A percentile compares a stretch with the other conserved stretches of the same genome.
Conservation (phyloP, 2,329 filamentous ascomycete species). For the Leptographium galeiforme region DNA sequence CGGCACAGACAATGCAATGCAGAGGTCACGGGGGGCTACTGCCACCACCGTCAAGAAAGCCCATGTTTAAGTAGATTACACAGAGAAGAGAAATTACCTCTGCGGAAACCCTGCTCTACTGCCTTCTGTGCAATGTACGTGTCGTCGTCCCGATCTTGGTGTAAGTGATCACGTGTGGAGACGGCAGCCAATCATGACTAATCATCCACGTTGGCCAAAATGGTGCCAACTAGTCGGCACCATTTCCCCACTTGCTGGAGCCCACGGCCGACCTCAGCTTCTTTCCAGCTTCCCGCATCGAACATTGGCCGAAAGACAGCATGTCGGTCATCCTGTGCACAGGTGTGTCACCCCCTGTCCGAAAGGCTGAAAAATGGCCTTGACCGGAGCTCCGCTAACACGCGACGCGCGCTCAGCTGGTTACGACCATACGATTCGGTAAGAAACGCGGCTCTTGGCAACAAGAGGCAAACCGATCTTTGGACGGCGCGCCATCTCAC, state of each 20-base stretch:
- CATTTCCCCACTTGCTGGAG: not conserved
- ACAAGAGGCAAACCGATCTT: not conserved
- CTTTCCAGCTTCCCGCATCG: not conserved
- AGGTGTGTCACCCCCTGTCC: slow-evolving; percentile 26
- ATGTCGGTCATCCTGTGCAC: slow-evolving; percentile 54
- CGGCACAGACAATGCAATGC: no score
- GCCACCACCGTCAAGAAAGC: not conserved
- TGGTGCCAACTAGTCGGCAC: not conserved
- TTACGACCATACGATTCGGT: slow-evolving; percentile 52
- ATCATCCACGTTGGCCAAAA: not conserved
- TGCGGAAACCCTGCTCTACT: not conserved
- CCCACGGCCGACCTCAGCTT: not conserved
- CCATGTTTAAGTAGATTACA: not conserved
- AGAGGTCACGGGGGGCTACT: not conserved
- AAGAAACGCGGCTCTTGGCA: slow-evolving; percentile 7
- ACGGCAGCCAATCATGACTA: not conserved
- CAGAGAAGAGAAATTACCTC: not conserved
- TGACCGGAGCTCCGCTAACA: not conserved
- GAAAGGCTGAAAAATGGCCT: no score
- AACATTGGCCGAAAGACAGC: slow-evolving; percentile 2
- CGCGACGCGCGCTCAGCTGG: slow-evolving; percentile 28
- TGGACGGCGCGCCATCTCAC: not conserved
- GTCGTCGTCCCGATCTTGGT: not conserved
- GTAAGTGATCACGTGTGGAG: not conserved
- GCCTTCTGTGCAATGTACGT: not conserved